Percentiles rank a stretch among this genome's conserved stretches.
Evolutionary conservation across 495 filamentous ascomycete genomes (phyloP).

Genomic region (Penicillium maclennaniae): DNA sequence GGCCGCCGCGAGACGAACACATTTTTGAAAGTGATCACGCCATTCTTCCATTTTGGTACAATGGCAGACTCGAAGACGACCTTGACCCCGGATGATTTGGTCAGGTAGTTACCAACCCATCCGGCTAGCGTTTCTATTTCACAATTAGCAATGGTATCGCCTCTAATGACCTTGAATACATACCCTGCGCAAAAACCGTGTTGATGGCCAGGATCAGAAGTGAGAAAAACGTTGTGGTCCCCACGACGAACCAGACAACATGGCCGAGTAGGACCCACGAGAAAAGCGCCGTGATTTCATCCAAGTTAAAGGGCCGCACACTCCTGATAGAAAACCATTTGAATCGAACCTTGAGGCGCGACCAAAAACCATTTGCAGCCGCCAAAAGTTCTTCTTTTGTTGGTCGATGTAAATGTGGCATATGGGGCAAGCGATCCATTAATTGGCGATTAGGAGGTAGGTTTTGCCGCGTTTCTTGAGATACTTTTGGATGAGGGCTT

Average conservation of each 20-base stretch:
- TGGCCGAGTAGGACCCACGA: conserved; percentile 95
- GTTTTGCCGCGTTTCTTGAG: conserved; percentile 13
- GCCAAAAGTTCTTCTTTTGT: conserved; percentile 91
- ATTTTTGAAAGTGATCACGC: conserved; percentile 93
- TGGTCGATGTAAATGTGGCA: conserved; percentile 74
- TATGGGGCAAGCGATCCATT: conserved; percentile 60
- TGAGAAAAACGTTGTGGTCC: conserved; percentile 96
- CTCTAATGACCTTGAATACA: conserved; percentile 11
- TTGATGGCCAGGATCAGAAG: conserved; percentile 85
- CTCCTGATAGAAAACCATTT: conserved; percentile 98
- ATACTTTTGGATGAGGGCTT: background rate
- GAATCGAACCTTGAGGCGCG: conserved; percentile 85
- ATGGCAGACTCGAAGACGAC: conserved; percentile 98
- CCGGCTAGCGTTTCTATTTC: conserved; percentile 78
- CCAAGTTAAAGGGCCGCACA: conserved; percentile 89
- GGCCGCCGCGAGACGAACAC: conserved; percentile 93
- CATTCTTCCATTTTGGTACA: conserved; percentile 89
- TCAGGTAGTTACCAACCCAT: conserved; percentile 94
- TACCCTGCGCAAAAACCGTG: conserved; percentile 92
- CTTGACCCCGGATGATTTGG: conserved; percentile 88
- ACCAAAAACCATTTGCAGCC: conserved; percentile 89
- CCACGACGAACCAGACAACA: conserved; percentile 87
- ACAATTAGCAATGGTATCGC: conserved; percentile 16
- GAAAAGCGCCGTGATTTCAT: conserved; percentile 92
- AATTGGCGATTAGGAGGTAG: conserved; percentile 43